A percentile compares a stretch with the other conserved stretches of the same genome.
phyloP scores from a whole-genome alignment of 805 yeast genomes.

The Candida pseudoglaebosa region DNA sequence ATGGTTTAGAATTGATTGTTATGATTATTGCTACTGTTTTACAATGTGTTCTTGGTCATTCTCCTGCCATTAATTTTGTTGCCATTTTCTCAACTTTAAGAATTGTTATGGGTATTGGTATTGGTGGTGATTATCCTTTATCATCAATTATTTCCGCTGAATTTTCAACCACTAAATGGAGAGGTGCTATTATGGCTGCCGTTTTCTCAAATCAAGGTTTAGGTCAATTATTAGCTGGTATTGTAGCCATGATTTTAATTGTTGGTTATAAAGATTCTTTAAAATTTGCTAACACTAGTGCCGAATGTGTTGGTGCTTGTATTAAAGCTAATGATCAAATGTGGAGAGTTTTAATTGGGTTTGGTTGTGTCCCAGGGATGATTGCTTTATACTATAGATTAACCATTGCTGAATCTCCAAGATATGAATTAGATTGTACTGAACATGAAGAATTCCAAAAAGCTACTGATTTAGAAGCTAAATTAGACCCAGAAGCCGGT shows the following conservation, averaged over 20 bases:
- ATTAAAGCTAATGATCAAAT: conserved; percentile 79
- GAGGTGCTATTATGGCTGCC: conserved; percentile 97
- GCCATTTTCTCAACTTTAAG: conserved; percentile 76
- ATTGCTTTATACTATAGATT: conserved; percentile 86
- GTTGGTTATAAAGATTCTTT: conserved; percentile 71
- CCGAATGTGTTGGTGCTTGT: conserved; percentile 66
- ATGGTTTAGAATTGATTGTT: conserved; percentile 81
- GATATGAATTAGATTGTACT: conserved; percentile 77
- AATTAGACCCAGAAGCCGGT: conserved; percentile 33
- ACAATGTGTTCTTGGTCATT: conserved; percentile 69
- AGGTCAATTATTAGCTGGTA: conserved; percentile 89
- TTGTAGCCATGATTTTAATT: conserved; percentile 72
- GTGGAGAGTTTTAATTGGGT: conserved; percentile 90
- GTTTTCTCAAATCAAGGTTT: conserved; percentile 96
- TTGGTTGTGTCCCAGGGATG: conserved; percentile 86
- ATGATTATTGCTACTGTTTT: conserved; percentile 77
- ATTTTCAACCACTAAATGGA: conserved; percentile 91
- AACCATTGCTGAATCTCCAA: conserved; percentile 93
- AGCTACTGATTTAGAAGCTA: conserved; percentile 49
- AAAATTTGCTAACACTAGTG: conserved; percentile 45
- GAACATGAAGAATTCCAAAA: conserved; percentile 53
- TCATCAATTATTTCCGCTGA: conserved; percentile 92
- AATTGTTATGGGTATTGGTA: conserved; percentile 91
- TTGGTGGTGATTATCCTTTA: conserved; percentile 95
- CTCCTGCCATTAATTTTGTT: conserved; percentile 68